These are phyloP conservation scores for Acanthamoeba culbertsoni DNA, from an alignment of 208 protist genomes.

Conservation along the genomic window DNA sequence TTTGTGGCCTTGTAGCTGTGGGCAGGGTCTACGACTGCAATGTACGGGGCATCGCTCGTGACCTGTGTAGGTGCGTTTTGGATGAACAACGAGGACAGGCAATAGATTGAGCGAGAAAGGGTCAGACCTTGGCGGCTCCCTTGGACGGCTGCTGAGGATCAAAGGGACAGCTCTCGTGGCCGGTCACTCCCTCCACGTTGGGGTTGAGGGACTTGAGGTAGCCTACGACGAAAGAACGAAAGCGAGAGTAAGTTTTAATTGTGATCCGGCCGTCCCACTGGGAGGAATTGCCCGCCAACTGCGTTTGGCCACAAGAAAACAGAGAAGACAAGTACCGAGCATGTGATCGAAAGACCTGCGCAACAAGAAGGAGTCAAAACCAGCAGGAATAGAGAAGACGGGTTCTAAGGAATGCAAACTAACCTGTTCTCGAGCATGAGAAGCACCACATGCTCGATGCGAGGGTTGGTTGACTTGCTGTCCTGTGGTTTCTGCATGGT, in stretches of 20 bases:
- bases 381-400: neutral
- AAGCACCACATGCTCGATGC: constrained; percentile 25
- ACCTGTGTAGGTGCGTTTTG: neutral
- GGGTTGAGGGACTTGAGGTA: neutral
- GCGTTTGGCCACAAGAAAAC: neutral
- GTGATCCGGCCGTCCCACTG: too few species aligned
- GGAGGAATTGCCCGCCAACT: neutral
- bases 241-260: too few species aligned
- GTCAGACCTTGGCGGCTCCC: neutral
- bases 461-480: neutral
- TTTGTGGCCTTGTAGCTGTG: neutral
- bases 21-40: neutral
- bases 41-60: neutral
- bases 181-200: neutral
- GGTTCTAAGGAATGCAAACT: neutral
- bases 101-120: neutral
- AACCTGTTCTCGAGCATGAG: constrained; percentile 30
- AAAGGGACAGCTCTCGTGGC: neutral
- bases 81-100: neutral
- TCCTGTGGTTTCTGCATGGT: neutral
- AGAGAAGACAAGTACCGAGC: neutral
- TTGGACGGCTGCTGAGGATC: neutral
- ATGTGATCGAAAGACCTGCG: constrained; percentile 21
- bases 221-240: too few species aligned
- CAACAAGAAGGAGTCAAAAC: neutral